Conservation (phyloP, 2,329 filamentous ascomycete genomes). For the Apiospora kogelbergensis region DNA sequence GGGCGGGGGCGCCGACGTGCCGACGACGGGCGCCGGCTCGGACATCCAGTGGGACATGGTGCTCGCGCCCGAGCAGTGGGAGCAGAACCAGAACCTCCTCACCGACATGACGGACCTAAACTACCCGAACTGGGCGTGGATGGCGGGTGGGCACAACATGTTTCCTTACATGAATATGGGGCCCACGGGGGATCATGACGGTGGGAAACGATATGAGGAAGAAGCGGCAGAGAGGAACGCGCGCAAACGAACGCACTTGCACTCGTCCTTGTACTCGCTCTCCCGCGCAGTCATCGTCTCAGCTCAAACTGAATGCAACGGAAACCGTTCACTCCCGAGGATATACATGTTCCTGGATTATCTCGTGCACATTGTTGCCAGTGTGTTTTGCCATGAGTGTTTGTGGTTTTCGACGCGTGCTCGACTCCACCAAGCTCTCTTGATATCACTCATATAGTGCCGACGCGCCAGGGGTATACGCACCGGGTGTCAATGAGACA, state of each 20-base stretch:
- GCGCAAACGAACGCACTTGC: neutral
- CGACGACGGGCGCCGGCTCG: neutral
- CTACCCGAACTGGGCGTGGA: neutral
- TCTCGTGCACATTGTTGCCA: neutral
- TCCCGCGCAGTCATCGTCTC: neutral
- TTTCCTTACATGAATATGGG: neutral
- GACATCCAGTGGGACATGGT: constrained; percentile 16
- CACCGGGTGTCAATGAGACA: neutral
- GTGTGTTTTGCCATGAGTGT: neutral
- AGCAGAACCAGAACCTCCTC: constrained; percentile 12
- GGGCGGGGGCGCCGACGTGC: neutral
- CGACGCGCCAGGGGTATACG: neutral
- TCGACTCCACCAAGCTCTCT: neutral
- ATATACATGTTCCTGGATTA: neutral
- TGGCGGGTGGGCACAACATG: neutral
- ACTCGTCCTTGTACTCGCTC: neutral
- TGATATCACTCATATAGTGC: neutral
- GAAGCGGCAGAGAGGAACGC: no score
- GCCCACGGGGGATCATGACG: neutral
- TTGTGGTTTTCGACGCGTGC: neutral
- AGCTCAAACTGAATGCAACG: neutral
- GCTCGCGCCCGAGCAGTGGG: constrained; percentile 13
- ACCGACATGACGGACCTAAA: constrained; percentile 9
- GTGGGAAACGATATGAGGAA: neutral
- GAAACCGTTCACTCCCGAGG: neutral